Evolutionary conservation across 2,329 filamentous ascomycete genomes (phyloP).

Genomic region (Fonsecaea pedrosoi): DNA sequence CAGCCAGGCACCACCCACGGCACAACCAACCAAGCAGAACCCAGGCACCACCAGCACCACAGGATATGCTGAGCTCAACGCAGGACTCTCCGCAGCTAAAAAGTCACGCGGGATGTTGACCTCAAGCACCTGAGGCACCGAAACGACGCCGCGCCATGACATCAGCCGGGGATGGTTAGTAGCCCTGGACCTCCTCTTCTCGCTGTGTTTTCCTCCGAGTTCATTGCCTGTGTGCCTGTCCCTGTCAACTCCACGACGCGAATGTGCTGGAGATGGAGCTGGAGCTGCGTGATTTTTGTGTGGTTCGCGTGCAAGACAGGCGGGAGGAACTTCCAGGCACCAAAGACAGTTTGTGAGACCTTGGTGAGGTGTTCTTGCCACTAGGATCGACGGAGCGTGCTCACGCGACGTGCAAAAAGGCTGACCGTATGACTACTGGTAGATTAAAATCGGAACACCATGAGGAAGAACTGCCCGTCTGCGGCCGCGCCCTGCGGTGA

Average conservation of each 20-base stretch:
- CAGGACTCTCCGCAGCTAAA: slow-evolving; percentile 8
- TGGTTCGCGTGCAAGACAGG: background rate
- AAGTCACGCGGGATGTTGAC: slow-evolving; percentile 16
- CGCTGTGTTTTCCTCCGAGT: background rate
- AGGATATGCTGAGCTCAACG: background rate
- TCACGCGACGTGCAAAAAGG: background rate
- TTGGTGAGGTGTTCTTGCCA: background rate
- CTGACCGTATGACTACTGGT: background rate
- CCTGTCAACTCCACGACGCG: background rate
- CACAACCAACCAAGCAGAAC: background rate
- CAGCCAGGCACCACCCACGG: background rate
- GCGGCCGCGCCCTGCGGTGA: background rate
- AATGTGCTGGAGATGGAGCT: background rate
- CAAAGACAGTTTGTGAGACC: background rate
- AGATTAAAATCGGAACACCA: background rate
- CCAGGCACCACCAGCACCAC: background rate
- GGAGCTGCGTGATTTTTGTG: background rate
- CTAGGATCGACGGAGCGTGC: background rate
- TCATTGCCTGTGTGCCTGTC: background rate
- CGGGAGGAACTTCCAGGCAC: background rate
- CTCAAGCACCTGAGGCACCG: background rate
- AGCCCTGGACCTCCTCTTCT: background rate
- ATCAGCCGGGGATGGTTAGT: background rate
- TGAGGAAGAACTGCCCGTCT: background rate
- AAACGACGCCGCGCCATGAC: background rate